Conservation (phyloP, 495 filamentous ascomycete species). For the Neurospora cerealis region DNA sequence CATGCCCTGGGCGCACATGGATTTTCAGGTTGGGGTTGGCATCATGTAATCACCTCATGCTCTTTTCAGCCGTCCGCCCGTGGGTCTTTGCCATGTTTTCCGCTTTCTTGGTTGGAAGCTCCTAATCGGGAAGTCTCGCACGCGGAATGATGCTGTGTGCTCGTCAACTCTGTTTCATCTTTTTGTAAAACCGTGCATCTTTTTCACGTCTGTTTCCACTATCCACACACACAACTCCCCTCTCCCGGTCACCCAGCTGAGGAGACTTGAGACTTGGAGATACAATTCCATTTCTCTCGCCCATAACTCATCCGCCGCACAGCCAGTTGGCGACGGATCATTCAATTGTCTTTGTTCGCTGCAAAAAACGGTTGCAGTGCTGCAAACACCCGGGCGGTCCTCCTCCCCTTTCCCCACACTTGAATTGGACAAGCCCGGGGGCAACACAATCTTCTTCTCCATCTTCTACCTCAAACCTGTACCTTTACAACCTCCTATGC, state of each 20-base stretch:
- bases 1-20: not conserved
- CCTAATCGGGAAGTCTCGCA: not conserved
- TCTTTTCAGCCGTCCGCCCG: not conserved
- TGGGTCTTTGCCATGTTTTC: not conserved
- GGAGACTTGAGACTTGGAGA: not conserved
- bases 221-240: not conserved
- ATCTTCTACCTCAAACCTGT: not conserved
- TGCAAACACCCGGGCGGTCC: not conserved
- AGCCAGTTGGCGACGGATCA: not conserved
- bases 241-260: not conserved
- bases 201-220: not conserved
- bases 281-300: not conserved
- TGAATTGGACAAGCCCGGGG: not conserved
- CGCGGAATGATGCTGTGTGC: not conserved
- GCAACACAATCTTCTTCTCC: not conserved
- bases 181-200: not conserved
- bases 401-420: not conserved
- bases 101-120: not conserved
- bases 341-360: not conserved
- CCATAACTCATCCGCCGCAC: not conserved
- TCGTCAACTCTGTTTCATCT: not conserved
- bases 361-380: not conserved
- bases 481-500: not conserved
- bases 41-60: not conserved
- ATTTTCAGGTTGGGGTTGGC: not conserved